Evolutionary conservation across 371 early-diverging fungal genomes (phyloP), one percentile per base, ranked within the genome.

Genomic region (Mortierella sp.): DNA sequence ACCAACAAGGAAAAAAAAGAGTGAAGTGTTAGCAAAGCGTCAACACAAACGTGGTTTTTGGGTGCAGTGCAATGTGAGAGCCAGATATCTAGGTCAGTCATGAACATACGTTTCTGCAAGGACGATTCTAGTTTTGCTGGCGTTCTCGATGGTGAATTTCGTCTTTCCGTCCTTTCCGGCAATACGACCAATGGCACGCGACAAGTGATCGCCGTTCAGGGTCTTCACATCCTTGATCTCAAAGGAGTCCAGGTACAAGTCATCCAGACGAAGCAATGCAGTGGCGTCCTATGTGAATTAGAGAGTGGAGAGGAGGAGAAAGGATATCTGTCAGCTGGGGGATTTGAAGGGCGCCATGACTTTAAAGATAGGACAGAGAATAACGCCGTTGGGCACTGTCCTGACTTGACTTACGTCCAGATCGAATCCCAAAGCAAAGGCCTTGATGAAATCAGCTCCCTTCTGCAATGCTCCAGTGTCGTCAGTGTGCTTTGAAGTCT

Each of bases 131-230:
- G 99, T 99, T 88, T 97, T 96, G 75, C 97, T 96, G 44, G 99
- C 96, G 87, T 99, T 97, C 88, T 99, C 99, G 76, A 99, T 99
- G 21, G 99, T 96, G 78, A 95, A 97, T 88, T 97, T 97, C 24
- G 99, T 99, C 89, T 98, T 99, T 72, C 99, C 99, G 83, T 99
- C 97, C 90, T 97, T 96, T 75, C 99, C 99, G 55, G 99, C 99
- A 86, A 99, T 97, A 89, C 99, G 97, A 83, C 99, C 99, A 87
- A 99, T 96, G 35, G 99, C 99, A 81, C 99, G 95, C 38, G 98
- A 95, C 87, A 99, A 90, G 90, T 99, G 98, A 83, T 98, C 97
- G 71, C 98, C 98, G 73, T 95, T 95, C 68, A 99, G 89, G 21
- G 97, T 98, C 92, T 99, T 98, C 51, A 99, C 93, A 88, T 99